phyloP scores from a whole-genome alignment of 148 eudicot genomes.

The Cornus florida region DNA sequence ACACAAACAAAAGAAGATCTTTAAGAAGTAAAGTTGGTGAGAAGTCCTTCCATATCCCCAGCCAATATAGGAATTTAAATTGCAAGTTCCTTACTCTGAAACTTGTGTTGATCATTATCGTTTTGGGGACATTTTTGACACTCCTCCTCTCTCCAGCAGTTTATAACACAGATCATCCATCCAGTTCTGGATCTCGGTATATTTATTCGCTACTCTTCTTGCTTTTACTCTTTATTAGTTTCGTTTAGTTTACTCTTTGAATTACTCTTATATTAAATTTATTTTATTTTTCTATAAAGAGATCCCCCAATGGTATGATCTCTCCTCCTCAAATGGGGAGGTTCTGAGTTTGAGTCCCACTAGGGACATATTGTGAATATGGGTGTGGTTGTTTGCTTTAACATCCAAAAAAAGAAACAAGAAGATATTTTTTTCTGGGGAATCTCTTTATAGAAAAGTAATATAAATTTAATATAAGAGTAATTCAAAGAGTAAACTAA shows the following conservation, averaged over 20 bases:
- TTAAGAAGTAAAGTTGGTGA: conserved; percentile 66
- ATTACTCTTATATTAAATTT: neutral
- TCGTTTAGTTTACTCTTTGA: neutral
- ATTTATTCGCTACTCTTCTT: conserved; percentile 2
- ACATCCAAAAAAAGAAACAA: no score
- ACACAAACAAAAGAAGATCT: conserved; percentile 68
- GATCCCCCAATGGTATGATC: neutral
- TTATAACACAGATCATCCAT: conserved; percentile 46
- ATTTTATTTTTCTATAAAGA: neutral
- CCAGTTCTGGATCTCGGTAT: conserved; percentile 50
- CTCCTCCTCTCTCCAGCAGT: conserved; percentile 66
- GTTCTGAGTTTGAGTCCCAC: no score
- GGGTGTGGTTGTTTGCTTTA: no score
- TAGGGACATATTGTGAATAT: no score
- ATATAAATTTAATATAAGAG: neutral
- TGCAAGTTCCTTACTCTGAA: conserved; percentile 59
- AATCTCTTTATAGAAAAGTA: neutral
- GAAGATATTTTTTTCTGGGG: no score
- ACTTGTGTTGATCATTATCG: conserved; percentile 50
- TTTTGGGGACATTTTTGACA: conserved; percentile 57
- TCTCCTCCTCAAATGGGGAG: no score
- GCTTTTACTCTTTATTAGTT: neutral
- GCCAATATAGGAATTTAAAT: conserved; percentile 51
- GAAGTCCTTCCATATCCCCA: conserved; percentile 46
- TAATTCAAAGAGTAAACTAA: neutral